These are phyloP conservation scores for Leccinum subrobustum DNA, from an alignment of 1,284 basidiomycete genomes.

Conservation along the genomic window DNA sequence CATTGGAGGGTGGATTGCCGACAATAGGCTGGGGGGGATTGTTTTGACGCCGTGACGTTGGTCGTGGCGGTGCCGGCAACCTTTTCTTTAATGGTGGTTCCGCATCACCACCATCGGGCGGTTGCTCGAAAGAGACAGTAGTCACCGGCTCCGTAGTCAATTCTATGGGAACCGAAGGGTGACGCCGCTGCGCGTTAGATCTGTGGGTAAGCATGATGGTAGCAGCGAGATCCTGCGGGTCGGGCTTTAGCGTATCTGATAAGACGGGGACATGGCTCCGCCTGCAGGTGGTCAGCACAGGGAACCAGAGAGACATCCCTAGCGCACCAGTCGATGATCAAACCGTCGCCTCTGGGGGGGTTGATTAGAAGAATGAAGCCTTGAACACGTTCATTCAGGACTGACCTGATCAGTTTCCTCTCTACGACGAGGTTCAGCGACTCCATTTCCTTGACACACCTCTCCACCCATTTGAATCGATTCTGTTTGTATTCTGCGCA, in stretches of 20 bases:
- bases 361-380: not conserved
- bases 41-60: slow-evolving; percentile 11
- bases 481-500: slow-evolving; percentile 22
- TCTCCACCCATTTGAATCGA: slow-evolving; percentile 22
- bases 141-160: not conserved
- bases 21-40: not conserved
- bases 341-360: slow-evolving; percentile 29
- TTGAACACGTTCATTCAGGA: not conserved
- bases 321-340: slow-evolving; percentile 30
- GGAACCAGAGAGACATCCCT: not conserved
- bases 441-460: slow-evolving; percentile 21
- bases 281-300: slow-evolving; percentile 19
- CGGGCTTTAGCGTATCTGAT: slow-evolving; percentile 32
- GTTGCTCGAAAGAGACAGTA: not conserved
- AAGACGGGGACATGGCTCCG: slow-evolving; percentile 31
- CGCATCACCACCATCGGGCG: not conserved
- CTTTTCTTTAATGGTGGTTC: slow-evolving; percentile 10
- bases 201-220: slow-evolving; percentile 27
- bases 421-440: slow-evolving; percentile 19
- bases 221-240: slow-evolving; percentile 29
- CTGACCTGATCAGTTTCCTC: slow-evolving; percentile 29
- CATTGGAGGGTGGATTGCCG: not conserved
- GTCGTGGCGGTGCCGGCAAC: slow-evolving; percentile 19
- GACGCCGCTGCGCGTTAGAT: slow-evolving; percentile 25
- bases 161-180: not conserved